Percentiles rank a stretch among this genome's conserved stretches.
Evolutionary conservation across 202 grass and related monocot species (phyloP).

Genomic region (Elaeis oleifera): DNA sequence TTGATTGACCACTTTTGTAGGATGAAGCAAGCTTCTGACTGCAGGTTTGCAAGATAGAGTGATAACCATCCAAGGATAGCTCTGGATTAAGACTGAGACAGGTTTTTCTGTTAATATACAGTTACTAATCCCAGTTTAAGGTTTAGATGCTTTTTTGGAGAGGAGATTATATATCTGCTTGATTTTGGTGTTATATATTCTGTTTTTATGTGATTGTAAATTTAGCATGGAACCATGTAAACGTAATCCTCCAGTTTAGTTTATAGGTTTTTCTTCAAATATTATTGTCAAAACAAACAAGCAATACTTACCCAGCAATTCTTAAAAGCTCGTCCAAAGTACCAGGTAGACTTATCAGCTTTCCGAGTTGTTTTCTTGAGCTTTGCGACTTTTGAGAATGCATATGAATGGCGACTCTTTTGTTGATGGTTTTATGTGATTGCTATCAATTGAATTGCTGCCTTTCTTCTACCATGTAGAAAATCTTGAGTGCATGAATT

Average conservation of each 20-base stretch:
- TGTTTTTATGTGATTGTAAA: no score
- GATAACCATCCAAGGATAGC: no score
- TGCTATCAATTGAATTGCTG: conserved; percentile 1
- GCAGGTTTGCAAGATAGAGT: not conserved
- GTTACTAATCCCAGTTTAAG: no score
- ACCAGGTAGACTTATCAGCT: conserved; percentile 15
- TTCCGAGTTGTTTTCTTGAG: not conserved
- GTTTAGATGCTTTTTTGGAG: no score
- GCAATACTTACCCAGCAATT: conserved; percentile 1
- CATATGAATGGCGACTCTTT: conserved; percentile 10
- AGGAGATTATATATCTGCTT: no score
- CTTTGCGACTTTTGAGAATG: conserved; percentile 3
- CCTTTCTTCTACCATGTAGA: conserved; percentile 6
- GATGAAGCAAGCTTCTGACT: conserved; percentile 6
- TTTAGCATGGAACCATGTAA: no score
- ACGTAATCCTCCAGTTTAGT: no score
- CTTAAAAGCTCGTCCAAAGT: not conserved
- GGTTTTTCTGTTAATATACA: no score
- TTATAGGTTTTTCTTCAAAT: no score
- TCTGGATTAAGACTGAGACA: no score
- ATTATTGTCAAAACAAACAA: not conserved
- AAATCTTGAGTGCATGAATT: conserved; percentile 14
- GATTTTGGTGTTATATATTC: no score
- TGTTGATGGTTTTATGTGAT: not conserved
- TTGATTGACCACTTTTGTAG: conserved; percentile 8